Conservation (phyloP, 352 stramenopile species). For the Phytophthora ramorum region DNA sequence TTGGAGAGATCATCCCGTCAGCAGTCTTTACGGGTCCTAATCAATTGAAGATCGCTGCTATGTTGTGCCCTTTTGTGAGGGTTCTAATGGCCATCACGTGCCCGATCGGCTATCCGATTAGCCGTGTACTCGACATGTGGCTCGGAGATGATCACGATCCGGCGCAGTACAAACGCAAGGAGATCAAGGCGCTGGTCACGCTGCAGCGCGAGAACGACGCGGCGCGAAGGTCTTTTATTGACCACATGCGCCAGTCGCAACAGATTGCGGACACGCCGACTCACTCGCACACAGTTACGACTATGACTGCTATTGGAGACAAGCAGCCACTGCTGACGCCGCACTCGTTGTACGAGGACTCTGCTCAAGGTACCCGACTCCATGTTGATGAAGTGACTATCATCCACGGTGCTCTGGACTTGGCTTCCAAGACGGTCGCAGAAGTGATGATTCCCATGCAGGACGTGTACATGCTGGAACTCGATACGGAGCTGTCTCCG, state of each 20-base stretch:
- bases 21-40: constrained; percentile 95
- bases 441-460: constrained; percentile 92
- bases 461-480: constrained; percentile 89
- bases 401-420: constrained; percentile 91
- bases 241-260: constrained; percentile 48
- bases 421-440: constrained; percentile 85
- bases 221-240: constrained; percentile 40
- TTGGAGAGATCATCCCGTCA: constrained; percentile 97
- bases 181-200: constrained; percentile 90
- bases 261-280: constrained; percentile 22
- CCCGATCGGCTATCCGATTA: constrained; percentile 93
- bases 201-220: constrained; percentile 68
- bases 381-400: constrained; percentile 92
- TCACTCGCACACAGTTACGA: constrained; percentile 29
- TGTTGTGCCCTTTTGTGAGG: constrained; percentile 86
- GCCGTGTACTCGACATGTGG: constrained; percentile 88
- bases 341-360: constrained; percentile 48
- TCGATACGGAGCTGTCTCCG: constrained; percentile 77
- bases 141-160: constrained; percentile 84
- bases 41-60: constrained; percentile 90
- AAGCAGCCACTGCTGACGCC: constrained; percentile 44
- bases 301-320: constrained; percentile 39
- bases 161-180: constrained; percentile 88
- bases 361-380: constrained; percentile 58
- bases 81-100: constrained; percentile 88